Evolutionary conservation across 2,329 filamentous ascomycete species (phyloP), one percentile per base, ranked within the genome.

Genomic region (Stagonosporopsis cucurbitacearum): DNA sequence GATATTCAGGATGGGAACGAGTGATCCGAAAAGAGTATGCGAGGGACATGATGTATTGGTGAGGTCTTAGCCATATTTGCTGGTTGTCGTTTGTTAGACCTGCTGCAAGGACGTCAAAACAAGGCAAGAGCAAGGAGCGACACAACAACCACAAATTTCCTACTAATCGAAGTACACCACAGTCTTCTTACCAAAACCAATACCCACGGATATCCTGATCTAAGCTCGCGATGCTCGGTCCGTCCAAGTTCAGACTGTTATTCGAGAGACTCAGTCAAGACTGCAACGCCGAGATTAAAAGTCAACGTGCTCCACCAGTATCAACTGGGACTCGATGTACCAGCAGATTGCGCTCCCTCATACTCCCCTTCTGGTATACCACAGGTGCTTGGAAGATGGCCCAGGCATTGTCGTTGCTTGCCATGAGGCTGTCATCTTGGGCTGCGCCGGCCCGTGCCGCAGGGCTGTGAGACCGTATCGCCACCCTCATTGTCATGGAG

Each of bases 391-490:
- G 19, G 33, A 28, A 22, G 2, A 13, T n/a, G 11, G 32, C 15
- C 15, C 19, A 28, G 30, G n/a, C n/a, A 7, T 22, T 12, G 17
- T 12, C 11, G 20, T 6, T 46, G 42, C 42, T 35, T 46, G 12
- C 8, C 35, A 5, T 13, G 33, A 4, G 26, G 26, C 2, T 17
- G 25, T 33, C 41, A 20, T 45, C 1, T 8, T 6, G 22, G 32
- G 25, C 49, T 51, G 49, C 32, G n/a, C 40, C 25, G 20, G 42
- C n/a, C 49, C 41, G 33, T 40, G 51, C 51, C 44, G 51, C 51
- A 54, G 33, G 43, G 44, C 51, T 49, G 44, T 48, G 13, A 32
- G 33, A 8, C 25, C 25, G 23, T 20, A n/a, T 44, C 39, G 33
- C 20, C 51, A 44, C 45, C 51, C 22, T 54, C 9, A 39, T 12